These are phyloP conservation scores for Quercus phellos DNA, from an alignment of 331 rosid species.

Conservation along the genomic window DNA sequence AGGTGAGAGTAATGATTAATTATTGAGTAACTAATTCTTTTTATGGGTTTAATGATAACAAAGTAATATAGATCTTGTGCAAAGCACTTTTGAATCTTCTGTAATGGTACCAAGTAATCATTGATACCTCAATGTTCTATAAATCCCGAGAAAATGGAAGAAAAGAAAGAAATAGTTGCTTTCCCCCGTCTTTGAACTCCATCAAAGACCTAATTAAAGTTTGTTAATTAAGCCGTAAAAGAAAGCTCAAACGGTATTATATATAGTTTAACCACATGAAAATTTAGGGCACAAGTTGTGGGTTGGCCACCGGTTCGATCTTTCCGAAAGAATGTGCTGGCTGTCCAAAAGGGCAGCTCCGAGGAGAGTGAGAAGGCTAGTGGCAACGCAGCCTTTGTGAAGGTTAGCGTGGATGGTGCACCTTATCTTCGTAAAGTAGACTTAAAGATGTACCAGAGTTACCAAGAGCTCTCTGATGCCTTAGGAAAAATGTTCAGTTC, in stretches of 20 bases:
- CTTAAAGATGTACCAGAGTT: slow-evolving; percentile 52
- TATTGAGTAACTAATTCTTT: too few relatives aligned
- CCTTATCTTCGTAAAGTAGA: slow-evolving; percentile 94
- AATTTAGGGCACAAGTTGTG: slow-evolving; percentile 79
- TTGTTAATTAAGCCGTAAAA: not conserved
- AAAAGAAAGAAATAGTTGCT: too few relatives aligned
- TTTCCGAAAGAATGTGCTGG: slow-evolving; percentile 63
- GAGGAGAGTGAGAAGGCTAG: slow-evolving; percentile 37
- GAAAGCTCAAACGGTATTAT: not conserved
- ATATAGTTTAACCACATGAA: not conserved
- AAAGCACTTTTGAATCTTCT: too few relatives aligned
- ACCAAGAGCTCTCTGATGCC: slow-evolving; percentile 75
- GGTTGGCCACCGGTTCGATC: slow-evolving; percentile 98
- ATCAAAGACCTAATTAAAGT: not conserved
- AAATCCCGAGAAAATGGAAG: too few relatives aligned
- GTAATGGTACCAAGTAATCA: too few relatives aligned
- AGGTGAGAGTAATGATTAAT: too few relatives aligned
- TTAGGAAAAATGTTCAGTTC: slow-evolving; percentile 75
- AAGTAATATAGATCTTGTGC: too few relatives aligned
- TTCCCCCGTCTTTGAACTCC: not conserved
- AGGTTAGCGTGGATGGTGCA: slow-evolving; percentile 97
- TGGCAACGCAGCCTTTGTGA: slow-evolving; percentile 47
- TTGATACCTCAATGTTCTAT: too few relatives aligned
- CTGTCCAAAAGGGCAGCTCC: slow-evolving; percentile 34
- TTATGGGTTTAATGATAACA: too few relatives aligned